These are phyloP conservation scores for Rhizopogon vinicolor DNA, from an alignment of 768 basidiomycete genomes.

Conservation along the genomic window DNA sequence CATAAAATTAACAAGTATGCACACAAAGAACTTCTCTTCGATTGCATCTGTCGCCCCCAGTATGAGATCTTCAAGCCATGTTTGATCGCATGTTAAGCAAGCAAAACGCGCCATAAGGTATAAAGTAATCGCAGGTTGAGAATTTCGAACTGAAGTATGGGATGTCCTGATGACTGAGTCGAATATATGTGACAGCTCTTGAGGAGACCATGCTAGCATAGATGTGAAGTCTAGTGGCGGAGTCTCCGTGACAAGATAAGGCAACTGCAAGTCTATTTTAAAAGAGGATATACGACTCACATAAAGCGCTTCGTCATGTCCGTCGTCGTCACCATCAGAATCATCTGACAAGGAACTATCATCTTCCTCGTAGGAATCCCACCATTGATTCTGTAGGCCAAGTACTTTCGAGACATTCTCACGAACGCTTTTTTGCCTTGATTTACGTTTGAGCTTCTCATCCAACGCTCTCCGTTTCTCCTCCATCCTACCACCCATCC, in stretches of 20 bases:
- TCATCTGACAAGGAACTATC: slow-evolving; percentile 39
- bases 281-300: slow-evolving; percentile 27
- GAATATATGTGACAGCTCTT: slow-evolving; percentile 71
- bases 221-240: slow-evolving; percentile 72
- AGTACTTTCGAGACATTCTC: slow-evolving; percentile 56
- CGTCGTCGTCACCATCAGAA: slow-evolving; percentile 47
- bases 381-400: slow-evolving; percentile 58
- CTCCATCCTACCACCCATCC: slow-evolving; percentile 75
- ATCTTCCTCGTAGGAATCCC: slow-evolving; percentile 48
- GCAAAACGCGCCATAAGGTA: slow-evolving; percentile 93
- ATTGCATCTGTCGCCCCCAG: slow-evolving; percentile 89
- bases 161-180: slow-evolving; percentile 78
- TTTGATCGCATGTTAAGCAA: slow-evolving; percentile 83
- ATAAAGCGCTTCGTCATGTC: slow-evolving; percentile 44
- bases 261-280: slow-evolving; percentile 2
- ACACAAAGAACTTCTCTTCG: slow-evolving; percentile 91
- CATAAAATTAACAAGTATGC: slow-evolving; percentile 1
- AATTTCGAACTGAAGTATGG: slow-evolving; percentile 63
- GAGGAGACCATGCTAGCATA: slow-evolving; percentile 92
- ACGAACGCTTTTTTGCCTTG: slow-evolving; percentile 50
- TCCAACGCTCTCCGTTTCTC: slow-evolving; percentile 58
- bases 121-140: slow-evolving; percentile 86
- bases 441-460: slow-evolving; percentile 48
- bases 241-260: slow-evolving; percentile 43
- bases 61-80: slow-evolving; percentile 90